phyloP scores from a whole-genome alignment of 768 basidiomycete genomes.

The Austroboletus festivus region DNA sequence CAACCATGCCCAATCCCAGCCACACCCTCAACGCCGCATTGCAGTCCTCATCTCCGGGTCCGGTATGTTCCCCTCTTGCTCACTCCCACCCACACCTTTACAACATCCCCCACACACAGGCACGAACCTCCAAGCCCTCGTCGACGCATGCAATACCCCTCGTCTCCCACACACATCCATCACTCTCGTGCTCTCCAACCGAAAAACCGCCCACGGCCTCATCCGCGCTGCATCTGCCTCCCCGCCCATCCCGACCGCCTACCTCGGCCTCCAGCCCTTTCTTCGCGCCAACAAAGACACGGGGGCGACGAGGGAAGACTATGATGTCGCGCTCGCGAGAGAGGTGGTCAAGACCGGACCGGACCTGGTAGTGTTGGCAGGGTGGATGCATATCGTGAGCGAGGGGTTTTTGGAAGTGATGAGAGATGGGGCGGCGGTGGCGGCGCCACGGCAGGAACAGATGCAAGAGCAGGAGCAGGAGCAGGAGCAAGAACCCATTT shows the following conservation, averaged over 20 bases:
- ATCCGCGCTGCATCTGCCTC: conserved; percentile 65
- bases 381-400: conserved; percentile 97
- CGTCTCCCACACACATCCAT: conserved; percentile 69
- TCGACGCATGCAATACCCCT: conserved; percentile 81
- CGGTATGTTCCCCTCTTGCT: conserved; percentile 35
- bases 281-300: conserved; percentile 71
- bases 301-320: conserved; percentile 74
- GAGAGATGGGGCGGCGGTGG: conserved; percentile 33
- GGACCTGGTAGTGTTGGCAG: conserved; percentile 90
- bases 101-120: conserved; percentile 45
- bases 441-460: background rate
- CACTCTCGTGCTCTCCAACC: conserved; percentile 84
- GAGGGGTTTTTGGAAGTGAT: conserved; percentile 74
- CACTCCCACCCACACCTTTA: background rate
- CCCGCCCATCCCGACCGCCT: conserved; percentile 80
- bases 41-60: conserved; percentile 61
- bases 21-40: conserved; percentile 9
- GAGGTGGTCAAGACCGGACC: conserved; percentile 62
- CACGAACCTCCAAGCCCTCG: conserved; percentile 93
- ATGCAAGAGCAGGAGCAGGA: background rate
- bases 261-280: conserved; percentile 83
- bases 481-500: too few relatives aligned
- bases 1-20: too few relatives aligned
- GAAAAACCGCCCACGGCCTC: conserved; percentile 87
- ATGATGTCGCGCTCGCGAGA: conserved; percentile 77